Conservation (phyloP, 2,329 filamentous ascomycete species). For the Aspergillaceae sp. region DNA sequence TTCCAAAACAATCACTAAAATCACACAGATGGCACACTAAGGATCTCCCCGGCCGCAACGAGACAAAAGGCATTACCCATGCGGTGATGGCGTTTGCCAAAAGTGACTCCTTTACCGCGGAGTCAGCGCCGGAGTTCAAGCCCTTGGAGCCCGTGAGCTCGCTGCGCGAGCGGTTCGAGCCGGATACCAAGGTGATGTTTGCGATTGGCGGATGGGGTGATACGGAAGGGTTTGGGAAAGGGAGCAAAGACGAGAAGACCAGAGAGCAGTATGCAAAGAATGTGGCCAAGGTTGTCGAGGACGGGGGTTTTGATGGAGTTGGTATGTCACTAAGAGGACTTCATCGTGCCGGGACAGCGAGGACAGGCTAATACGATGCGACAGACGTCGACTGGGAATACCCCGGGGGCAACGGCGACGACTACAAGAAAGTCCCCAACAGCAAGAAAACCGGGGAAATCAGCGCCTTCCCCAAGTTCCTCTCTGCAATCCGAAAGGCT, state of each 20-base stretch:
- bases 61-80: constrained; percentile 43
- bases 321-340: constrained; percentile 24
- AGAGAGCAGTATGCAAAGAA: constrained; percentile 56
- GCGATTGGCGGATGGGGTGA: constrained; percentile 72
- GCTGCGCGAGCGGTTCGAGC: constrained; percentile 45
- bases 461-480: constrained; percentile 52
- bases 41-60: constrained; percentile 23
- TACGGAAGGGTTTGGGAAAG: constrained; percentile 52
- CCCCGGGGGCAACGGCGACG: constrained; percentile 55
- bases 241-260: constrained; percentile 44
- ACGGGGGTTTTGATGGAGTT: constrained; percentile 57
- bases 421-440: constrained; percentile 58
- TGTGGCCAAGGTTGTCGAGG: constrained; percentile 53
- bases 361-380: too few relatives aligned
- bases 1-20: neutral
- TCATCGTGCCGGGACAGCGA: too few relatives aligned
- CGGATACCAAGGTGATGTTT: constrained; percentile 56
- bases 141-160: constrained; percentile 48
- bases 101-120: constrained; percentile 42
- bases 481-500: constrained; percentile 49
- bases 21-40: constrained; percentile 33
- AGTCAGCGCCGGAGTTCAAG: constrained; percentile 36
- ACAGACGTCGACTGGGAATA: constrained; percentile 61
- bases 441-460: constrained; percentile 52
- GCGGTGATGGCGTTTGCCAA: constrained; percentile 50